Evolutionary conservation across 73 alveolate genomes (phyloP), one percentile per base, ranked within the genome.

Genomic region (Symbiodinium natans): DNA sequence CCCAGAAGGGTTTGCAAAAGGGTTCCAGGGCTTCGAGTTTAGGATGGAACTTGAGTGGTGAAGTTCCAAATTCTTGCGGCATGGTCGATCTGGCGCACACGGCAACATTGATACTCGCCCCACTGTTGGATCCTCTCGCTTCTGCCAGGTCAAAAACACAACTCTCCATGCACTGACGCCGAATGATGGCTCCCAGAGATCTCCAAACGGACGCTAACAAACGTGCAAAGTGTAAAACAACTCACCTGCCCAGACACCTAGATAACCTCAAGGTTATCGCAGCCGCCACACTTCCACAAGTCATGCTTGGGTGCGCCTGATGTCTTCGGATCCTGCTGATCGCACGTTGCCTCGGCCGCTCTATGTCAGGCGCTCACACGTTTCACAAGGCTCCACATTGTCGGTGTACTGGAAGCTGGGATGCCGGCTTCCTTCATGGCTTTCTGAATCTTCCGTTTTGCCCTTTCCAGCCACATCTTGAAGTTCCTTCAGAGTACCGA

Each of bases 401-500:
- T 52, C 71, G 71, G 71, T n/a, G n/a, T n/a, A n/a, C 71, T 21
- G 71, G 23, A 52, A 29, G 23, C 71, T 52, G 23, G 31, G 71
- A 52, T 52, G 71, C 71, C 71, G 27, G 40, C 84, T n/a, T 11
- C 84, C 6, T 29, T 15, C 41, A 33, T 41, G 39, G 97, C 97
- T 85, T 90, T 31, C 31, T n/a, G 52, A 71, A 71, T 68, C 39
- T 42, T 82, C 31, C 39, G 6, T 89, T 90, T 90, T 29, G 97
- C 97, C 4, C 38, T n/a, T 8, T 71, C 54, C 88, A 90, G 41
- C 97, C 97, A 90, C 75, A 82, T 39, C 33, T 43, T 36, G 39
- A 90, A 90, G 25, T 90, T 90, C 97, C 97, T 90, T 88, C 54
- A 41, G 27, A n/a, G 56, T 2, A 38, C 41, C 10, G 41, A 33